These are phyloP conservation scores for Naematelia encephala DNA, from an alignment of 768 basidiomycete genomes.

Conservation along the genomic window DNA sequence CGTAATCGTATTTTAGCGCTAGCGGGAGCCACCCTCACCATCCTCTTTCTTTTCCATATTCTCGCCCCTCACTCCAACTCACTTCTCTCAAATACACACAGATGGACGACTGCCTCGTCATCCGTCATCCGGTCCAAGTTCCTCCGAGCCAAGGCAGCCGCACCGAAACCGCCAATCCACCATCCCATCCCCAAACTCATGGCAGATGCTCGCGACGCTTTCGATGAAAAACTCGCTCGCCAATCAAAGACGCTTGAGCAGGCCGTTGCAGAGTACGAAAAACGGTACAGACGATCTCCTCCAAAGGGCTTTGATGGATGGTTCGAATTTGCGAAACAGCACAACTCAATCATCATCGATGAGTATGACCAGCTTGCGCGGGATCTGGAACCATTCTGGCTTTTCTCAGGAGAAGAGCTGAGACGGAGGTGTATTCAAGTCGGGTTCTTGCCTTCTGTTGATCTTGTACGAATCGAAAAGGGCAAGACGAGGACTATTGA, in stretches of 20 bases:
- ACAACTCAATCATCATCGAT: slow-evolving; percentile 75
- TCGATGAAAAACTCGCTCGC: slow-evolving; percentile 37
- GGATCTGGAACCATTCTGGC: slow-evolving; percentile 84
- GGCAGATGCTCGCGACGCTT: slow-evolving; percentile 42
- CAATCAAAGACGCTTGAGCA: slow-evolving; percentile 46
- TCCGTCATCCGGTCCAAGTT: slow-evolving; percentile 45
- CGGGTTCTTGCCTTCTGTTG: slow-evolving; percentile 74
- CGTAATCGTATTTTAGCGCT: neutral
- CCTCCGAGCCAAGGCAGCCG: slow-evolving; percentile 36
- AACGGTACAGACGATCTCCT: slow-evolving; percentile 42
- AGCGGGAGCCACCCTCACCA: neutral
- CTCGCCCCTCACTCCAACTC: neutral
- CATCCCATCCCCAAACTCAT: slow-evolving; percentile 52
- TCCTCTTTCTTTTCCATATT: neutral
- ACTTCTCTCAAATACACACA: slow-evolving; percentile 18
- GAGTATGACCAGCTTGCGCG: slow-evolving; percentile 73
- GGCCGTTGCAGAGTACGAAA: slow-evolving; percentile 48
- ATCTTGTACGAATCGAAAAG: slow-evolving; percentile 72
- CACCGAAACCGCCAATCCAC: slow-evolving; percentile 41
- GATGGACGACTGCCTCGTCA: slow-evolving; percentile 46
- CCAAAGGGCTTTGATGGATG: slow-evolving; percentile 51
- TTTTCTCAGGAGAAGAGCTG: slow-evolving; percentile 67
- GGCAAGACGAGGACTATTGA: slow-evolving; percentile 64
- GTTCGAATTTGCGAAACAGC: slow-evolving; percentile 66
- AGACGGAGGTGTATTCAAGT: slow-evolving; percentile 62